Base-by-base conservation (phyloP, 768 basidiomycete genomes). In the Kwoniella bestiolae region DNA sequence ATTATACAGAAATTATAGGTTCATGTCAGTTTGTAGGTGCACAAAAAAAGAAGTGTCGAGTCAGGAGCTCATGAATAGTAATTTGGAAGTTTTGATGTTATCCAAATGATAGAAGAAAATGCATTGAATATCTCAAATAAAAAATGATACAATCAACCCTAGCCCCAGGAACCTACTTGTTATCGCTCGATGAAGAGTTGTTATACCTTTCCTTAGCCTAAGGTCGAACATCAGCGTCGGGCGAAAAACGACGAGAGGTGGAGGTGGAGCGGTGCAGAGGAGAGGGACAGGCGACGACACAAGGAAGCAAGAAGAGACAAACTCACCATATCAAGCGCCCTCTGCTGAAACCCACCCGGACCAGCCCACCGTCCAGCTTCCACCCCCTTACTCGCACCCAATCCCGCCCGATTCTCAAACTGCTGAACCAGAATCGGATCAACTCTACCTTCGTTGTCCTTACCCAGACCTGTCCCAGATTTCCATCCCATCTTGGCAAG, bases 401-500 rank as follows among this genome's bases (percentile, higher is more conserved):
- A 83, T 2, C 94, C 94, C 25, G 88, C 93, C 2, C 94, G 91
- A 68, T 89, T 87, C 8, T 90, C 88, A 79, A 94, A 97, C 52
- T 96, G 87, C 50, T 76, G 69, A 1, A 84, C 89, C 53, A 80
- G 90, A 88, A 97, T 88, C 12, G 94, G 94, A 61, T 94, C 92
- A 11, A 92, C 88, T 62, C 93, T 82, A 47, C 94, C 94, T 57
- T 91, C 90, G 3, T 90, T 90, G 51, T 85, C 85, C 6, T 87
- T 85, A 0, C 95, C 95, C 44, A 98, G 82, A 1, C 95, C 94
- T 16, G 86, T 88, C 5, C 94, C 94, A 73, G 90, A 90, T 68
- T 86, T 91, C 94, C 94, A 98, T 0, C 95, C 96, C 94, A 98
- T 97, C 87, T 95, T 94, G 80, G 92, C 92, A 68, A 98, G 80